Conservation (phyloP, 2,329 filamentous ascomycete species). For the Cyphellophora europaea region DNA sequence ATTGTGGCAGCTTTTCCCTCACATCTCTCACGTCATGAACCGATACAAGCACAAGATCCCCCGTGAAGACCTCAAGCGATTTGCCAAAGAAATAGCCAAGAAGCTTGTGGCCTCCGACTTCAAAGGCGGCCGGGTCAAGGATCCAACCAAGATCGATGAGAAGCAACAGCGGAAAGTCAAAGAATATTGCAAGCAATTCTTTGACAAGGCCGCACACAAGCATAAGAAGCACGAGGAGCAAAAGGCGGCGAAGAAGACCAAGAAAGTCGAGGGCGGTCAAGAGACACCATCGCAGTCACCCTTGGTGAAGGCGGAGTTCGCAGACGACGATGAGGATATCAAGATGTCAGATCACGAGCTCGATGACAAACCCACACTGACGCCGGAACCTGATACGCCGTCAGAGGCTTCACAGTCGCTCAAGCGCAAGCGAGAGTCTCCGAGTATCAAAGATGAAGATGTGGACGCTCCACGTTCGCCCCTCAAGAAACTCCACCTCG, state of each 20-base stretch:
- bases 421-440: constrained; percentile 53
- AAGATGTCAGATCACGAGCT: constrained; percentile 34
- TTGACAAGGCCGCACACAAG: constrained; percentile 77
- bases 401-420: constrained; percentile 23
- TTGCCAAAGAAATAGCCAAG: constrained; percentile 65
- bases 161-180: constrained; percentile 78
- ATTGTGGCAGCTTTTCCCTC: constrained; percentile 59
- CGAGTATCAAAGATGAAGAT: constrained; percentile 14
- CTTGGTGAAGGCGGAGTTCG: constrained; percentile 14
- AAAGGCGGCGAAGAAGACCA: constrained; percentile 40
- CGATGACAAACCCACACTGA: constrained; percentile 23
- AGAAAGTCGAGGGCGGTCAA: constrained; percentile 14
- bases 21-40: constrained; percentile 76
- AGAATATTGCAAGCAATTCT: constrained; percentile 72
- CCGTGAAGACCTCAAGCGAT: constrained; percentile 62
- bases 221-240: constrained; percentile 59
- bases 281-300: constrained; percentile 18
- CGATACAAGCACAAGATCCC: constrained; percentile 82
- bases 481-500: constrained; percentile 11
- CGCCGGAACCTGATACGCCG: constrained; percentile 30
- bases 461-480: constrained; percentile 13
- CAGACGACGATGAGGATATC: constrained; percentile 22
- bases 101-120: constrained; percentile 88
- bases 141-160: constrained; percentile 66
- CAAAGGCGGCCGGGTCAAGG: constrained; percentile 75